These are phyloP conservation scores for Davidsoniella virescens DNA, from an alignment of 2,329 filamentous ascomycete genomes.

Conservation along the genomic window DNA sequence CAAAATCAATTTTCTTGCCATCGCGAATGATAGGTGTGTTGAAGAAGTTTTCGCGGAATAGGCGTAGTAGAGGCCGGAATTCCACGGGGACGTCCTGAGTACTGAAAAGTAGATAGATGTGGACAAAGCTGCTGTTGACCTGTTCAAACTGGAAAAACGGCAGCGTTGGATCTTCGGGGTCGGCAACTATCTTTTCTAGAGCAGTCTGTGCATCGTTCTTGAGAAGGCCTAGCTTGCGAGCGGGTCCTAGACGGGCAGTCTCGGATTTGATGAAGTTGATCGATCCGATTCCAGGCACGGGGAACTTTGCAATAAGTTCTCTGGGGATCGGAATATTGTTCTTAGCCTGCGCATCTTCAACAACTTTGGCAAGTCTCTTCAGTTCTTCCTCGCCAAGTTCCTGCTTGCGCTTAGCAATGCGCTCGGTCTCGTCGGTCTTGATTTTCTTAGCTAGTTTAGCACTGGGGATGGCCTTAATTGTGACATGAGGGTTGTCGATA, in stretches of 20 bases:
- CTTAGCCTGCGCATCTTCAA: conserved; percentile 71
- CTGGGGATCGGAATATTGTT: conserved; percentile 79
- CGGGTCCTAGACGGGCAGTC: conserved; percentile 68
- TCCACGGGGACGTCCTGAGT: conserved; percentile 64
- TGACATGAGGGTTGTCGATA: conserved; percentile 69
- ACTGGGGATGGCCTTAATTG: conserved; percentile 77
- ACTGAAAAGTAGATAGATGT: conserved; percentile 65
- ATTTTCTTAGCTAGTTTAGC: conserved; percentile 61
- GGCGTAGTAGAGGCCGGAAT: conserved; percentile 64
- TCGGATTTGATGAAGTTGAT: conserved; percentile 88
- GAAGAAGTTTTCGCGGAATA: conserved; percentile 90
- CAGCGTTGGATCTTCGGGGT: conserved; percentile 6
- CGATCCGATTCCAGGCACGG: conserved; percentile 70
- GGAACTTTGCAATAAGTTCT: conserved; percentile 64
- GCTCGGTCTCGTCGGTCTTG: conserved; percentile 63
- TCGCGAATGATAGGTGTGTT: conserved; percentile 69
- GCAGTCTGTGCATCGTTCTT: conserved; percentile 56
- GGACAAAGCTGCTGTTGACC: conserved; percentile 82
- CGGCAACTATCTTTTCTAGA: conserved; percentile 46
- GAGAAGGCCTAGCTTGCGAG: conserved; percentile 50
- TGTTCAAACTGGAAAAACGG: conserved; percentile 90
- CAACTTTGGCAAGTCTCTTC: conserved; percentile 52
- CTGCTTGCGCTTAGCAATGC: conserved; percentile 63
- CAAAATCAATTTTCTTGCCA: conserved; percentile 67
- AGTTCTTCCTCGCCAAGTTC: conserved; percentile 71